A percentile compares a stretch with the other conserved stretches of the same genome.
Evolutionary conservation across 345 rosid genomes (phyloP).

Genomic region (Salix viminalis): DNA sequence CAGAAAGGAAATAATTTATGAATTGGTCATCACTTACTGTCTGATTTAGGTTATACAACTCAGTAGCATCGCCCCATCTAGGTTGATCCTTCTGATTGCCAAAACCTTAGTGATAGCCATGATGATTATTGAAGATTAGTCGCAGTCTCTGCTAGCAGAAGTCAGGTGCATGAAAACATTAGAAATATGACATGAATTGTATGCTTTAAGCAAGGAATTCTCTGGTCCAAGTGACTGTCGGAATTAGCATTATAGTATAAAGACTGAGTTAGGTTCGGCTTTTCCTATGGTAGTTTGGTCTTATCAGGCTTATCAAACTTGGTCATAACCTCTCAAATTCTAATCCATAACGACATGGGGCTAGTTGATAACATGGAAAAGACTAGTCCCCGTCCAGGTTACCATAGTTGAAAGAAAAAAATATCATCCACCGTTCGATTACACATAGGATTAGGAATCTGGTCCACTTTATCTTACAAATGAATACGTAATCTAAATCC

Average conservation of each 20-base stretch:
- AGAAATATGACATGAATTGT: neutral
- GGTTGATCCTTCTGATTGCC: too few species aligned
- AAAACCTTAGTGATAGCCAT: too few species aligned
- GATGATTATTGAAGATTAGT: too few species aligned
- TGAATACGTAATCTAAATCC: constrained; percentile 21
- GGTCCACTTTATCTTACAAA: constrained; percentile 28
- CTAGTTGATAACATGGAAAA: constrained; percentile 8
- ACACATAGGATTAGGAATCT: constrained; percentile 6
- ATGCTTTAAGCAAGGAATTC: neutral
- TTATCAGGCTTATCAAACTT: neutral
- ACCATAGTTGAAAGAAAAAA: neutral
- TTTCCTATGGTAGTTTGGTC: neutral
- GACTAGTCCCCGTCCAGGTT: constrained; percentile 15
- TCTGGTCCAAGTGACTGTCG: neutral
- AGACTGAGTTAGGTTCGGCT: neutral
- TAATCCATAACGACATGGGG: neutral
- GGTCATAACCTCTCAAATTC: neutral
- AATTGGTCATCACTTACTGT: neutral
- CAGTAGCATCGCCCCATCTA: too few species aligned
- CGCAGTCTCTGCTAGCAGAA: too few species aligned
- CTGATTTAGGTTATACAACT: too few species aligned
- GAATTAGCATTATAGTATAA: neutral
- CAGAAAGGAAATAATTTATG: neutral
- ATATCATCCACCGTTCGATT: constrained; percentile 25
- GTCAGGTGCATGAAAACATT: neutral